phyloP scores from a whole-genome alignment of 2,329 filamentous ascomycete species.

The Fusarium agapanthi region DNA sequence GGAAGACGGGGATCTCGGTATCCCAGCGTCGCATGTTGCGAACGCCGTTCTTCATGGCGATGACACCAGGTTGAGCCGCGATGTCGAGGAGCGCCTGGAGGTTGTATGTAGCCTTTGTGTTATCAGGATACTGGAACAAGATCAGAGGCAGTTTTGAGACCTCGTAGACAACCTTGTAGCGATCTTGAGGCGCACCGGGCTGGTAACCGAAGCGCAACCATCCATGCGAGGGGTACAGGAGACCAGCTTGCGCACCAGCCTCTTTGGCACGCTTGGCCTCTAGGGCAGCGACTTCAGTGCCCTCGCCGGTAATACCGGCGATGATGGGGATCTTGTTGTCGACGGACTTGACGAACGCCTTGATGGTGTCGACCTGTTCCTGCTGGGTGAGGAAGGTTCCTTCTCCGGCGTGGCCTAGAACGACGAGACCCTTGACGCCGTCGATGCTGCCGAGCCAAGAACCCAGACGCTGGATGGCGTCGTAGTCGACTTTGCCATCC shows the following conservation, averaged over 20 bases:
- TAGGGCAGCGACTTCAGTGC: constrained; percentile 60
- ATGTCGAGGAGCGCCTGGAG: constrained; percentile 63
- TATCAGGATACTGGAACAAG: constrained; percentile 63
- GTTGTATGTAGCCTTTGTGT: constrained; percentile 61
- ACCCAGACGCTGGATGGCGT: constrained; percentile 61
- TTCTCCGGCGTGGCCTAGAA: constrained; percentile 63
- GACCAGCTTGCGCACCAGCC: constrained; percentile 59
- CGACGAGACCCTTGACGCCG: constrained; percentile 61
- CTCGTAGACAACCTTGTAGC: constrained; percentile 61
- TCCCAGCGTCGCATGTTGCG: constrained; percentile 67
- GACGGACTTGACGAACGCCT: constrained; percentile 61
- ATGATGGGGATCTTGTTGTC: constrained; percentile 60
- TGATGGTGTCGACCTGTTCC: constrained; percentile 59
- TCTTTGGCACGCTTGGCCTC: constrained; percentile 61
- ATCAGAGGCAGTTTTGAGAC: constrained; percentile 59
- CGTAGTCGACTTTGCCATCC: constrained; percentile 59
- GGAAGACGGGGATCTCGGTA: constrained; percentile 63
- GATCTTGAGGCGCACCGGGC: constrained; percentile 59
- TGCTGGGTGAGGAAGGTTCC: constrained; percentile 61
- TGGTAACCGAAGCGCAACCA: constrained; percentile 66
- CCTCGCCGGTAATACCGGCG: constrained; percentile 62
- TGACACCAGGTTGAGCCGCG: constrained; percentile 59
- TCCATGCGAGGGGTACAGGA: constrained; percentile 62
- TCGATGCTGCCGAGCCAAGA: constrained; percentile 61
- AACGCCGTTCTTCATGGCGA: constrained; percentile 66